Evolutionary conservation across 805 yeast genomes (phyloP), one percentile per base, ranked within the genome.

Genomic region (Myxozyma neotropica): DNA sequence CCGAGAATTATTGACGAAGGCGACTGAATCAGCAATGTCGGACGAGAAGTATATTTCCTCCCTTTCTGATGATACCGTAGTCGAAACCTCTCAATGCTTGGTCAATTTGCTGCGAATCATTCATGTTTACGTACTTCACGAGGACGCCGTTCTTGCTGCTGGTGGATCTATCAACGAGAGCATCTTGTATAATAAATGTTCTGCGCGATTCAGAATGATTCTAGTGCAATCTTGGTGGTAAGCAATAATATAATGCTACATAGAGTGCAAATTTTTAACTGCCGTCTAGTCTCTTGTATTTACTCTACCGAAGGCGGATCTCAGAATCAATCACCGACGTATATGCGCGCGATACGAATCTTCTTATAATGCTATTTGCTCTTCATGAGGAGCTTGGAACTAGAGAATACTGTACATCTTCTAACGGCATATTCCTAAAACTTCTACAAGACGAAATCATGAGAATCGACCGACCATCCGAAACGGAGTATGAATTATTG

Each of bases 361-460:
- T 77, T 31, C 72, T 77, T 57, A 82, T 82, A 35, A 69, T 87
- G 19, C 72, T 89, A 13, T 79, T 83, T 42, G 72, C 82, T 4
- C 70, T 89, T 0, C 99, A 94, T 69, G 83, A 83, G 6, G 85
- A 89, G 49, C 72, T 92, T 8, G 97, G 97, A 0, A 67, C 72
- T 1, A 75, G 89, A 40, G 79, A 82, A 5, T 82, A 86, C 55
- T 94, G 99, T 74, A 86, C 85, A 52, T 72, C 81, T 2, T 80
- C 86, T 0, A 71, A 79, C 27, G 92, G 95, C 0, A 72, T 75
- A 6, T 85, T 92, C 61, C 74, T 94, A 52, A 76, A 78, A 17
- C 73, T 87, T 27, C 76, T 86, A 0, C 87, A 90, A 65, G 75
- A 77, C 7, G 77, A 81, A 19, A 73, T 88, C 35, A 75, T 83